These are phyloP conservation scores for Thelonectria discophora DNA, from an alignment of 2,329 filamentous ascomycete genomes.

Conservation along the genomic window DNA sequence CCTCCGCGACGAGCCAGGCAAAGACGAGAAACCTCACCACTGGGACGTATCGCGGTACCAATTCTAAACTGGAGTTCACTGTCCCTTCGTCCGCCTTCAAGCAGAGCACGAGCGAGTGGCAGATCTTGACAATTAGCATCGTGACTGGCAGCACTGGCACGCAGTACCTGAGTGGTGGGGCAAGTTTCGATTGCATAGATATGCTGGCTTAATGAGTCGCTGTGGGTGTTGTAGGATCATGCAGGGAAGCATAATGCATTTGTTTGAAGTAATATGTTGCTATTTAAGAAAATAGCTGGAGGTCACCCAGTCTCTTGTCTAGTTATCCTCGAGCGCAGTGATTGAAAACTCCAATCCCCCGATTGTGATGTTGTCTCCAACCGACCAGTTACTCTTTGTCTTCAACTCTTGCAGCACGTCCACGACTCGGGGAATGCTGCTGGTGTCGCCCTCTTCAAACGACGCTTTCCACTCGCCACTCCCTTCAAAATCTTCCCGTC, in stretches of 20 bases:
- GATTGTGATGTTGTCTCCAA: constrained; percentile 1
- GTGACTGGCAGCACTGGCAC: constrained; percentile 42
- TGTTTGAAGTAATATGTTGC: too few relatives aligned
- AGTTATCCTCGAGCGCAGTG: constrained; percentile 9
- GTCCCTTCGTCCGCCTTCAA: constrained; percentile 43
- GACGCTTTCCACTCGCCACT: neutral
- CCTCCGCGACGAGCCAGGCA: constrained; percentile 42
- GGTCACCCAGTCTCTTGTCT: neutral
- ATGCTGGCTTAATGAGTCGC: constrained; percentile 35
- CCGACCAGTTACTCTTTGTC: neutral
- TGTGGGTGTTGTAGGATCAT: too few relatives aligned
- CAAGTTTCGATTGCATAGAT: constrained; percentile 44
- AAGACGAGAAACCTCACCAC: constrained; percentile 46
- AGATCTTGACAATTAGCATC: constrained; percentile 43
- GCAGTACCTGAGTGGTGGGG: constrained; percentile 41
- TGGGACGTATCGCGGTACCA: constrained; percentile 46
- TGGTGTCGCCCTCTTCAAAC: neutral
- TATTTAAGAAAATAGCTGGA: too few relatives aligned
- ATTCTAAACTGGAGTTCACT: constrained; percentile 41
- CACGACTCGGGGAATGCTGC: neutral
- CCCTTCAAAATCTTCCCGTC: constrained; percentile 4
- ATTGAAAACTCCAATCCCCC: neutral
- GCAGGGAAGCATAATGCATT: too few relatives aligned
- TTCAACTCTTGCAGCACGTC: constrained; percentile 3
- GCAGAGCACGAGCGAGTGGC: constrained; percentile 41